Evolutionary conservation across 805 yeast species (phyloP), one percentile per base, ranked within the genome.

Genomic region (Candida vaughaniae): DNA sequence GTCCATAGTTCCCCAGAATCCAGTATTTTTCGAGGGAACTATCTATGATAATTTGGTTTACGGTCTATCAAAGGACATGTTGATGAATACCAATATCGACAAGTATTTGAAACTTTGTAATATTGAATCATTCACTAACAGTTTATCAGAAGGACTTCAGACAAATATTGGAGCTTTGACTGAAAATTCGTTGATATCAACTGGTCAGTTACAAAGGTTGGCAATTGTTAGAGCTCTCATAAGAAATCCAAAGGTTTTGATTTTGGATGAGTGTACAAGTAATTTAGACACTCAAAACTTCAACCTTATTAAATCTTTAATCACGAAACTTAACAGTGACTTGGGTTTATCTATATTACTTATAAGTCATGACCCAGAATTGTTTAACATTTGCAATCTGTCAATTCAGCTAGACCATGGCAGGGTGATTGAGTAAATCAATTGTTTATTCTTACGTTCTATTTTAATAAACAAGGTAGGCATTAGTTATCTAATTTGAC

Each of bases 261-360:
- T 93, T 5, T 58, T 93, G 33, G 99, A 93, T 59, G 99, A 93
- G 55, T 82, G 90, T 48, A 89, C 98, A 0, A 81, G 97, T 0
- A 85, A 95, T 0, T 64, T 93, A 33, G 99, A 93, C 55, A 68
- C 81, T 0, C 73, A 68, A 14, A 84, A 81, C 45, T 58, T 84
- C 0, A 48, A 52, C 6, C 52, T 56, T 2, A 73, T 93, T n/a
- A 62, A 70, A 11, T 51, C 69, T 1, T 46, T 86, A 40, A 64
- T 91, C 0, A 59, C 70, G 9, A 52, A 71, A 2, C 45, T 86
- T 40, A 64, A 90, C 0, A 36, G 48, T 9, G 47, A 52, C 2
- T 56, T 64, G 11, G 63, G 54, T 25, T 42, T 70, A 1, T 67
- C 80, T 0, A 64, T 75, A 11, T 49, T 91, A 1, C 60, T 86